A percentile compares a stretch with the other conserved stretches of the same genome.
These are phyloP conservation scores for Ogataea pini DNA, from an alignment of 805 yeast species.

Conservation along the genomic window DNA sequence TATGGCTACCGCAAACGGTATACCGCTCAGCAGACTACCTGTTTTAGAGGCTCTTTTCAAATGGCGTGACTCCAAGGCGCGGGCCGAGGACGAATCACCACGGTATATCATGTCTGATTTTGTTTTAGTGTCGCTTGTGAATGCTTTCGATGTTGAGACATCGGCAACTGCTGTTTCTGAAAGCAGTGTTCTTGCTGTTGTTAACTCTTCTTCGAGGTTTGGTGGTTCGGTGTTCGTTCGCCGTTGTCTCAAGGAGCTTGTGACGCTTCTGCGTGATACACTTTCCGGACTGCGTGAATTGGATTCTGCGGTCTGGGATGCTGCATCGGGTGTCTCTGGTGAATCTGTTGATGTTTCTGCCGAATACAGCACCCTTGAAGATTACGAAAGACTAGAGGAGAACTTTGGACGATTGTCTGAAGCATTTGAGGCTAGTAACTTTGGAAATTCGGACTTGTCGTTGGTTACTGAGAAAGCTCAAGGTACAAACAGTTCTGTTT, in stretches of 20 bases:
- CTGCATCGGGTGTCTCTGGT: slow-evolving; percentile 30
- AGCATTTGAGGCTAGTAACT: slow-evolving; percentile 1
- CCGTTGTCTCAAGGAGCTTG: slow-evolving; percentile 53
- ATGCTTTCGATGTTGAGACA: slow-evolving; percentile 31
- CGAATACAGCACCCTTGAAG: slow-evolving; percentile 25
- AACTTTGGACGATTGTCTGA: slow-evolving; percentile 21
- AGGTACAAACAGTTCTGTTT: slow-evolving; percentile 7
- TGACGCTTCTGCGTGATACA: slow-evolving; percentile 53
- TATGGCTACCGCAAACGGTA: slow-evolving; percentile 62
- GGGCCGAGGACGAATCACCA: slow-evolving; percentile 79
- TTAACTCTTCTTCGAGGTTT: slow-evolving; percentile 49
- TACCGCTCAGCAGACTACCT: slow-evolving; percentile 53
- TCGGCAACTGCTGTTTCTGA: slow-evolving; percentile 55
- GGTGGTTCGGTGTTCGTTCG: slow-evolving; percentile 45
- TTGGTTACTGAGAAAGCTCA: neutral
- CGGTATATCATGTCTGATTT: slow-evolving; percentile 85
- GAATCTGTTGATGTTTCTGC: slow-evolving; percentile 15
- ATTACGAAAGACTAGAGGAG: slow-evolving; percentile 26
- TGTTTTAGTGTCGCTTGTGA: slow-evolving; percentile 57
- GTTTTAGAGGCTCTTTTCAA: slow-evolving; percentile 61
- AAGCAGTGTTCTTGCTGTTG: slow-evolving; percentile 50
- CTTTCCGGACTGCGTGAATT: slow-evolving; percentile 37
- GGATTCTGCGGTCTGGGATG: slow-evolving; percentile 38
- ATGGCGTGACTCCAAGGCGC: slow-evolving; percentile 84
- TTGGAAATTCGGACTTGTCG: neutral